Evolutionary conservation across 2,329 filamentous ascomycete genomes (phyloP).

Genomic region (Curvularia hawaiiensis): DNA sequence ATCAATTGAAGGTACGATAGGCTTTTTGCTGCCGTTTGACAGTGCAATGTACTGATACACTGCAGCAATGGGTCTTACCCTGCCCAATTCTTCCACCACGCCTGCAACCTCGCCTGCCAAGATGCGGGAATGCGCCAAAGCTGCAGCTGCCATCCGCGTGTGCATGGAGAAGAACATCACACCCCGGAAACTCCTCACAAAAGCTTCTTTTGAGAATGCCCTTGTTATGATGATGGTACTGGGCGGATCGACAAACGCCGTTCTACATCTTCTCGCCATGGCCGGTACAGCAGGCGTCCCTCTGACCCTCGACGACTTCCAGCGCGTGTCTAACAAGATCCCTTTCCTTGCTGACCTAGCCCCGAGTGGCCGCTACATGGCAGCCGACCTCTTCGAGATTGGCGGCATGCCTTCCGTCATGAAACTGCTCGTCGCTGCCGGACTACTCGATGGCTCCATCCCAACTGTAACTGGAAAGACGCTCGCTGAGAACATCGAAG

Average conservation of each 20-base stretch:
- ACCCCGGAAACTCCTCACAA: conserved; percentile 79
- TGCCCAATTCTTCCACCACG: conserved; percentile 84
- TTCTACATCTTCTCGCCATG: conserved; percentile 90
- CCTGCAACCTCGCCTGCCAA: conserved; percentile 83
- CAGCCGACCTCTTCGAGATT: conserved; percentile 85
- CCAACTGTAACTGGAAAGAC: conserved; percentile 85
- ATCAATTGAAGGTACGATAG: conserved; percentile 67
- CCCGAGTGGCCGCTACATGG: conserved; percentile 81
- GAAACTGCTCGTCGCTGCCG: conserved; percentile 79
- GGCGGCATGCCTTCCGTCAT: conserved; percentile 86
- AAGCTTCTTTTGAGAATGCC: conserved; percentile 83
- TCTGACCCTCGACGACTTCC: conserved; percentile 80
- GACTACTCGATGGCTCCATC: conserved; percentile 76
- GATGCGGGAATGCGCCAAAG: conserved; percentile 83
- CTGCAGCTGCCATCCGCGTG: conserved; percentile 74
- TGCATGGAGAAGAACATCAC: conserved; percentile 85
- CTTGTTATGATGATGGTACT: conserved; percentile 89
- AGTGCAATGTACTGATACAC: conserved; percentile 6
- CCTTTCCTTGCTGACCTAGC: conserved; percentile 87
- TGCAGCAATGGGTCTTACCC: conserved; percentile 75
- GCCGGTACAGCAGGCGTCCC: conserved; percentile 80
- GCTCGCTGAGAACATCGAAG: conserved; percentile 77
- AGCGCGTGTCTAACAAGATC: conserved; percentile 79
- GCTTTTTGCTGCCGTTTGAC: neutral
- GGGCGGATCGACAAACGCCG: conserved; percentile 88